phyloP scores from a whole-genome alignment of 1,284 basidiomycete species.

The Papiliotrema fonsecae region DNA sequence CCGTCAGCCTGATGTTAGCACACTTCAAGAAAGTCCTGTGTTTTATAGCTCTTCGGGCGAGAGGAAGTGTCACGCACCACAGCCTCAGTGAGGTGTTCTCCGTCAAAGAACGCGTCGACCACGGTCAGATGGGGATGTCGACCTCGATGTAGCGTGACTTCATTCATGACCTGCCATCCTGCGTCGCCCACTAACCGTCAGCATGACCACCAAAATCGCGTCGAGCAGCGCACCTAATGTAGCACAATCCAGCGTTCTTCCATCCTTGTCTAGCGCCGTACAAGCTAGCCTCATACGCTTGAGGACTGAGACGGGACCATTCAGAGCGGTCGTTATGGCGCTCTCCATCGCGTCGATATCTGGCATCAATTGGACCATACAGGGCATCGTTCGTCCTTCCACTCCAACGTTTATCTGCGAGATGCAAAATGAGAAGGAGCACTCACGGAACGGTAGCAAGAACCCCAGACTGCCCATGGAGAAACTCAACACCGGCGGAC shows the following conservation, averaged over 20 bases:
- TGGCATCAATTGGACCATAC: constrained; percentile 11
- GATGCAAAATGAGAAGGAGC: too few species aligned
- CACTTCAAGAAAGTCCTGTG: background rate
- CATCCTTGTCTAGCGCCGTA: constrained; percentile 62
- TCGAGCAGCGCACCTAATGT: constrained; percentile 16
- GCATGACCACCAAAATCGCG: background rate
- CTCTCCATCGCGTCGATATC: constrained; percentile 53
- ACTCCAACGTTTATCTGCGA: too few species aligned
- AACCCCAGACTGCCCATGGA: constrained; percentile 95
- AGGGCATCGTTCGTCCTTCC: too few species aligned
- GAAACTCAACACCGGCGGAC: constrained; percentile 92
- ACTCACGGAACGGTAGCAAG: constrained; percentile 85
- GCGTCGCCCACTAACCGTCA: constrained; percentile 22
- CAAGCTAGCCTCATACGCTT: constrained; percentile 83
- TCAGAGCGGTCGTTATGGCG: constrained; percentile 67
- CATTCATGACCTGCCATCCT: constrained; percentile 98
- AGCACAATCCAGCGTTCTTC: constrained; percentile 53
- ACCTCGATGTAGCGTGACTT: constrained; percentile 87
- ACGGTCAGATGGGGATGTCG: constrained; percentile 87
- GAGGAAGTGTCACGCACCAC: constrained; percentile 60
- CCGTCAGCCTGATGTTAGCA: constrained; percentile 70
- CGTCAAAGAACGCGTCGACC: constrained; percentile 93
- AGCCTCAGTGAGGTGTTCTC: constrained; percentile 89
- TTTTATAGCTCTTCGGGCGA: background rate
- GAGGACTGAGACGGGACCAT: constrained; percentile 55